phyloP scores from a whole-genome alignment of 192 early-diverging fungal genomes.

The Rhizophagus clarus region DNA sequence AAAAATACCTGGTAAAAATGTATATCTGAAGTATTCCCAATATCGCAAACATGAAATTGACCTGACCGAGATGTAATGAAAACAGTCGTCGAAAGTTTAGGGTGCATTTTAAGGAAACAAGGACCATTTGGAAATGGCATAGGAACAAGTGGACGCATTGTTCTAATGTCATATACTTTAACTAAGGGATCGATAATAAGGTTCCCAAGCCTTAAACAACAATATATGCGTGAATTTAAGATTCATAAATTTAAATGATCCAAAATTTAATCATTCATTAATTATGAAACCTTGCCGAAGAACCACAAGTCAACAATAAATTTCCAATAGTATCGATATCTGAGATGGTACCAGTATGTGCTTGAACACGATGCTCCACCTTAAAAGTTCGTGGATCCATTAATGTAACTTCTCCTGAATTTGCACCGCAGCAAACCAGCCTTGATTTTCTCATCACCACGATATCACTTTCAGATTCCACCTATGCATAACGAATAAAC shows the following conservation, averaged over 20 bases:
- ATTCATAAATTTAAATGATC: not conserved
- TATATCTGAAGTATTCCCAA: slow-evolving; percentile 46
- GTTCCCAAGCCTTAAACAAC: slow-evolving; percentile 45
- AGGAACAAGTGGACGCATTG: slow-evolving; percentile 68
- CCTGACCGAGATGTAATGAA: slow-evolving; percentile 68
- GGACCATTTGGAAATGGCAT: slow-evolving; percentile 72
- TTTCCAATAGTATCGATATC: slow-evolving; percentile 79
- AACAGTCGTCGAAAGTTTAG: slow-evolving; percentile 62
- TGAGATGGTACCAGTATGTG: slow-evolving; percentile 76
- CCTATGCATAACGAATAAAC: slow-evolving; percentile 15
- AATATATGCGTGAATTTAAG: not conserved
- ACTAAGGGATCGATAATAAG: slow-evolving; percentile 76
- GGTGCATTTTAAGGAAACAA: slow-evolving; percentile 73
- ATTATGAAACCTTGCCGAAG: slow-evolving; percentile 57
- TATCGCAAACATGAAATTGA: slow-evolving; percentile 71
- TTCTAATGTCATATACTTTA: slow-evolving; percentile 82
- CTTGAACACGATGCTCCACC: slow-evolving; percentile 64
- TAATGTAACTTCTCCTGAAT: slow-evolving; percentile 64
- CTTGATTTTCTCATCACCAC: slow-evolving; percentile 70
- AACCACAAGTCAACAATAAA: slow-evolving; percentile 75
- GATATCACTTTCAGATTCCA: slow-evolving; percentile 51
- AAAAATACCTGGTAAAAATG: slow-evolving; percentile 53
- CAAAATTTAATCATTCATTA: not conserved
- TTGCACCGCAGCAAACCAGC: slow-evolving; percentile 64
- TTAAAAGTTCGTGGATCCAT: slow-evolving; percentile 66